These are phyloP conservation scores for Boletus rufocinnamomeus DNA, from an alignment of 768 basidiomycete species.

Conservation along the genomic window DNA sequence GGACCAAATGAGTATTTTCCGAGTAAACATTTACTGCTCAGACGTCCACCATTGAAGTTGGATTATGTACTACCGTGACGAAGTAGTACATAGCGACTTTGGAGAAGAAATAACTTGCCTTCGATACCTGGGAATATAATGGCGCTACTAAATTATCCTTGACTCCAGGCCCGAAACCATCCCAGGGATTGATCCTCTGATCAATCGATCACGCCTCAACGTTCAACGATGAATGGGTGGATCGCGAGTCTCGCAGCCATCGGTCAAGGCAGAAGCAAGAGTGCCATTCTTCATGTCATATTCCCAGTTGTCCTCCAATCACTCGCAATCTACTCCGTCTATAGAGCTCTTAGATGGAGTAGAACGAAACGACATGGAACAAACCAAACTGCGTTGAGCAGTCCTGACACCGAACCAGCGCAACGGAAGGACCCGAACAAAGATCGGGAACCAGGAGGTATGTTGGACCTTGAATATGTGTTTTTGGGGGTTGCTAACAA, in stretches of 20 bases:
- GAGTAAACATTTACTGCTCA: no score
- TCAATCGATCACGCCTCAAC: not conserved
- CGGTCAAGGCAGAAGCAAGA: not conserved
- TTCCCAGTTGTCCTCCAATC: constrained; percentile 19
- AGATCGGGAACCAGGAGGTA: constrained; percentile 32
- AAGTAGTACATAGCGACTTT: no score
- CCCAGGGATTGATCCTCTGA: not conserved
- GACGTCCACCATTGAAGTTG: no score
- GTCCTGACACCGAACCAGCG: not conserved
- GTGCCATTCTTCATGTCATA: constrained; percentile 3
- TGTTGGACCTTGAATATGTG: not conserved
- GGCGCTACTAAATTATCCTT: not conserved
- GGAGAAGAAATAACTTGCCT: not conserved
- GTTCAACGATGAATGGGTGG: constrained; percentile 12
- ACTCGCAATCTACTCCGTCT: constrained; percentile 19
- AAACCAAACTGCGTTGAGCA: not conserved
- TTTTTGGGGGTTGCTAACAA: not conserved
- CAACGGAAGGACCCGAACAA: constrained; percentile 17
- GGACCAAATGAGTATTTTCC: not conserved
- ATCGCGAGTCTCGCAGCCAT: constrained; percentile 1
- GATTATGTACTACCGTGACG: not conserved
- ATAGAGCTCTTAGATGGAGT: constrained; percentile 13
- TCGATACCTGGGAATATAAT: not conserved
- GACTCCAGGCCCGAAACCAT: not conserved
- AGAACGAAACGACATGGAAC: not conserved